Evolutionary conservation across 108 stramenopile species (phyloP), one percentile per base, ranked within the genome.

Genomic region (Schizochytrium sp.): DNA sequence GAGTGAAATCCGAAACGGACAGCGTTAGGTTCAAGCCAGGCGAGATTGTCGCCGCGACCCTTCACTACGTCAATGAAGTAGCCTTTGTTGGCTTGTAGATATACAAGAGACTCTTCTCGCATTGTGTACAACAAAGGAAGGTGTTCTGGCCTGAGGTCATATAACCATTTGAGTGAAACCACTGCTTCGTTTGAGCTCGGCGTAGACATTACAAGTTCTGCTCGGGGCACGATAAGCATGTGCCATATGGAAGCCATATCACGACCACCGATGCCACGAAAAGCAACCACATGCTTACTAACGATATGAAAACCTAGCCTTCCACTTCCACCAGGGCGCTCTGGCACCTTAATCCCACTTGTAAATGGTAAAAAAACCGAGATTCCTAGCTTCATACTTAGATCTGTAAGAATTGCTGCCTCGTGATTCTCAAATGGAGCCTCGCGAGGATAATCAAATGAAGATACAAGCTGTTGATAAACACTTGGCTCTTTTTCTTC

Each of bases 1-100:
- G 76, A 83, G 76, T 83, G 76, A 42, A 83, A 83, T 10, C 76
- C 76, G 40, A 83, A 83, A 38, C 53, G 76, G 10, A 83, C 28
- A n/a, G 47, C 53, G 28, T 40, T 55, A 38, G 47, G 50, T 15
- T 55, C 50, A 17, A 83, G 76, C 76, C 76, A 83, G 49, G 28
- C 28, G 28, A n/a, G 76, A 5, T 15, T 28, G 1, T 5, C 50
- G 47, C 47, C 8, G 10, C 55, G 50, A 5, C 12, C 45, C 76
- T 28, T n/a, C 0, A 17, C 76, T 7, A n/a, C n/a, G 45, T 10
- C 47, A 17, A 17, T 53, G 28, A 83, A 83, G 28, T 55, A 83
- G 15, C n/a, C 53, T 13, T n/a, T 47, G 28, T 83, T 83, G 49
- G 47, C 76, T 8, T 2, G 76, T 5, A 83, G 28, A 55, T 55